Evolutionary conservation across 2,329 filamentous ascomycete species (phyloP), one percentile per base, ranked within the genome.

Genomic region (Tothia fuscella): DNA sequence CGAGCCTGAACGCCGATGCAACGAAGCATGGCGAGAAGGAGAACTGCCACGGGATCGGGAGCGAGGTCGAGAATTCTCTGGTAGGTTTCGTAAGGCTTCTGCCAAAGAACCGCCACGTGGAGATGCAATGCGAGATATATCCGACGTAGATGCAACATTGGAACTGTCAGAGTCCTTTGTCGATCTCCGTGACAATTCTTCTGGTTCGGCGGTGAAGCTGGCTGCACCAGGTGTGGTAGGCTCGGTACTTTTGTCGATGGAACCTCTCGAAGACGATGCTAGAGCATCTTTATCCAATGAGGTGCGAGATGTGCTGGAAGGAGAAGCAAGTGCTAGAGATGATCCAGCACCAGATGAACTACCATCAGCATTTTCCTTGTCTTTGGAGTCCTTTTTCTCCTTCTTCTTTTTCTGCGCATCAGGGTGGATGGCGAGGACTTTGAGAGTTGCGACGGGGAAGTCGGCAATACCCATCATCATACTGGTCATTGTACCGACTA

Each of bases 391-490:
- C 17, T 34, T 21, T 31, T 22, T 41, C 21, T 40, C 24, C 24
- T 40, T 38, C 20, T 38, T 48, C 25, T 30, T 48, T 41, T 49
- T 48, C 49, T 47, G 56, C 53, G 21, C 53, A 28, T 63, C 59
- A 3, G 60, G 60, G 33, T 68, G 64, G 13, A 68, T 67, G 25
- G 61, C 57, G 35, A 68, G 53, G 6, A 66, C 58, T 47, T 67
- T 68, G 34, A 73, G 53, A 3, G 76, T 67, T 34, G 75, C 70
- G 13, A 68, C 63, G 0, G 76, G 76, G 33, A 79, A 66, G 53
- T 93, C 86, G 1, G 83, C 83, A 30, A 93, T 70, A 1, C 85
- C 84, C 72, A 93, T 82, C 52, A 83, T 75, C 44, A 95, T 79
- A 29, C 74, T 81, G 20, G 81, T 78, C 35, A 91, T 67, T n/a